Evolutionary conservation across 2,329 filamentous ascomycete species (phyloP).

Genomic region (Fusarium denticulatum): DNA sequence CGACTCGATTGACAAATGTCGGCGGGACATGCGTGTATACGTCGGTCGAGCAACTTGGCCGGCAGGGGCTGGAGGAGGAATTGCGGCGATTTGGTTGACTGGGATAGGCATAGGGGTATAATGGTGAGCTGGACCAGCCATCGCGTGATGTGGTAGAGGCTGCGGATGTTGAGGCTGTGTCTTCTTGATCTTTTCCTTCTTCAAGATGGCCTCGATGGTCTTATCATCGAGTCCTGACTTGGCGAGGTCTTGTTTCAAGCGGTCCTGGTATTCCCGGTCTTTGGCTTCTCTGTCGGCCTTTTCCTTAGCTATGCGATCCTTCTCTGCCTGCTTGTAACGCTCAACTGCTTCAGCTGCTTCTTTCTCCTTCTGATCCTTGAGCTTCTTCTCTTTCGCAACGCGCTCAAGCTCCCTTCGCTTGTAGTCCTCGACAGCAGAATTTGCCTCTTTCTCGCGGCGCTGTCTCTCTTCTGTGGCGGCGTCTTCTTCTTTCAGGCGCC

Average conservation of each 20-base stretch:
- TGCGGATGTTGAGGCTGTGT: conserved; percentile 31
- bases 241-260: conserved; percentile 66
- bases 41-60: conserved; percentile 55
- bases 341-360: conserved; percentile 61
- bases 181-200: conserved; percentile 61
- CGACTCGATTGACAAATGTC: conserved; percentile 71
- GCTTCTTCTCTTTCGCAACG: conserved; percentile 57
- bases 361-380: conserved; percentile 60
- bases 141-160: conserved; percentile 11
- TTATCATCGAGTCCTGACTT: conserved; percentile 68
- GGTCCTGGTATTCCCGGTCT: conserved; percentile 60
- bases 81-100: conserved; percentile 7
- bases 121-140: conserved; percentile 9
- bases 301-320: conserved; percentile 56
- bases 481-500: conserved; percentile 61
- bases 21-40: conserved; percentile 71
- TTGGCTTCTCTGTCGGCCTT: conserved; percentile 57
- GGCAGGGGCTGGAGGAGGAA: neutral
- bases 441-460: conserved; percentile 57
- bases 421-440: conserved; percentile 62
- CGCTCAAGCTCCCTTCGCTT: conserved; percentile 58
- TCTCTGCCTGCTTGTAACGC: conserved; percentile 60
- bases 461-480: conserved; percentile 47
- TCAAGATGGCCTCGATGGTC: conserved; percentile 67
- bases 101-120: neutral